Conservation (phyloP, 352 stramenopile genomes). For the Pythium guiyangense region DNA sequence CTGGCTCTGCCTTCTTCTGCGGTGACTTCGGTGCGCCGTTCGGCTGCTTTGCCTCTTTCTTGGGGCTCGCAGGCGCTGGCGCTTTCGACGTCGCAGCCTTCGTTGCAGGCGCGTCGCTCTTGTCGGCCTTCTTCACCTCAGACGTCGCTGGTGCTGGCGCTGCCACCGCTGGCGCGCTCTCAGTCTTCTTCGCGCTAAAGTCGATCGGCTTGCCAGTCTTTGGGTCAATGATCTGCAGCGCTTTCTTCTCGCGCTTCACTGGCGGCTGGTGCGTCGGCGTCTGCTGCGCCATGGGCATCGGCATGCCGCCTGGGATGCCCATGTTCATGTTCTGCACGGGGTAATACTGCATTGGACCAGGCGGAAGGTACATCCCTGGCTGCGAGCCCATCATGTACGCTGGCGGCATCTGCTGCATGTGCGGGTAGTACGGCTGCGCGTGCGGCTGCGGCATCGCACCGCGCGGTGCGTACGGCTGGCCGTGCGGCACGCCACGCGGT, state of each 20-base stretch:
- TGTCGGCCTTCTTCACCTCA: conserved; percentile 11
- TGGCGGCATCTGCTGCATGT: conserved; percentile 37
- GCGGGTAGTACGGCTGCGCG: conserved; percentile 38
- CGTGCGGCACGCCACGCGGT: conserved; percentile 31
- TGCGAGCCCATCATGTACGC: conserved; percentile 49
- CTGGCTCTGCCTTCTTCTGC: conserved; percentile 12
- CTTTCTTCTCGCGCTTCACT: conserved; percentile 43
- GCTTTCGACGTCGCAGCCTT: not conserved
- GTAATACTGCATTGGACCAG: conserved; percentile 30
- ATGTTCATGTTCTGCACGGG: conserved; percentile 42
- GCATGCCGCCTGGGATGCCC: conserved; percentile 35
- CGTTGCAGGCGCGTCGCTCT: conserved; percentile 1
- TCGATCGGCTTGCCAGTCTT: conserved; percentile 10
- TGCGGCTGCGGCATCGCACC: conserved; percentile 29
- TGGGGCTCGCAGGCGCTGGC: conserved; percentile 7
- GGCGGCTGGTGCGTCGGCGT: conserved; percentile 27
- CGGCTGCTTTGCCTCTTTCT: conserved; percentile 10
- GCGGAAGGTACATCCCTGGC: conserved; percentile 18
- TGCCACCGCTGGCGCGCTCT: not conserved
- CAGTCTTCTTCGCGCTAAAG: conserved; percentile 7
- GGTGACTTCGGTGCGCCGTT: conserved; percentile 19
- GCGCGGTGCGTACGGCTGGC: conserved; percentile 35
- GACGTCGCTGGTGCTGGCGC: not conserved
- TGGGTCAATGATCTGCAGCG: conserved; percentile 28
- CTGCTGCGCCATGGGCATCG: conserved; percentile 13